Percentiles rank a stretch among this genome's conserved stretches.
Conservation (phyloP, 768 basidiomycete genomes). For the Hypholoma fasciculare region DNA sequence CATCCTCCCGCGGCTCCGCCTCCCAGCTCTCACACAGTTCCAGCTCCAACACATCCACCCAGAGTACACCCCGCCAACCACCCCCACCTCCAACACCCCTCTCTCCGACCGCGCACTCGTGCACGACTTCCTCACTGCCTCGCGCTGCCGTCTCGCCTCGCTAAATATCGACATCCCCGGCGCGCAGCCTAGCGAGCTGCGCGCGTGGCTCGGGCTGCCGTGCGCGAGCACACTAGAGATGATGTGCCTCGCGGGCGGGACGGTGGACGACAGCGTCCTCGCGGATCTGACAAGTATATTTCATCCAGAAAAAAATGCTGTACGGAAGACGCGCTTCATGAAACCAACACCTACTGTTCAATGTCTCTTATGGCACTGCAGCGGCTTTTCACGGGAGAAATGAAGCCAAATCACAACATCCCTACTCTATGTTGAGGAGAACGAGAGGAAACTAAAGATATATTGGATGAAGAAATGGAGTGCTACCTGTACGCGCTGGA, state of each 20-base stretch:
- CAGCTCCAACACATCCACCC: neutral
- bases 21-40: neutral
- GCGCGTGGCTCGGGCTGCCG: conserved; percentile 3
- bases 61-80: neutral
- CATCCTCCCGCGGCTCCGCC: neutral
- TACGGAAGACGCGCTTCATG: conserved; percentile 24
- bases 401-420: conserved; percentile 54
- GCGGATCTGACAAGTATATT: neutral
- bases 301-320: conserved; percentile 18
- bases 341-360: conserved; percentile 48
- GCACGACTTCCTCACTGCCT: neutral
- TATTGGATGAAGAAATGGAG: conserved; percentile 65
- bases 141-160: neutral
- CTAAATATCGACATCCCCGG: neutral
- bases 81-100: neutral
- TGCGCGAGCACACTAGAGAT: neutral
- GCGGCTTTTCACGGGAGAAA: conserved; percentile 62
- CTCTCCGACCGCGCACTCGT: neutral
- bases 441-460: conserved; percentile 26
- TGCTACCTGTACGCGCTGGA: conserved; percentile 60
- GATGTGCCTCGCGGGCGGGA: conserved; percentile 5
- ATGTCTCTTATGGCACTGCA: conserved; percentile 64
- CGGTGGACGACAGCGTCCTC: conserved; percentile 9
- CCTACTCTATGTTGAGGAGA: conserved; percentile 47
- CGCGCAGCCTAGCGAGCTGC: neutral